phyloP scores from a whole-genome alignment of 1,139 yeast genomes.

The Saccharomyces hybrid region DNA sequence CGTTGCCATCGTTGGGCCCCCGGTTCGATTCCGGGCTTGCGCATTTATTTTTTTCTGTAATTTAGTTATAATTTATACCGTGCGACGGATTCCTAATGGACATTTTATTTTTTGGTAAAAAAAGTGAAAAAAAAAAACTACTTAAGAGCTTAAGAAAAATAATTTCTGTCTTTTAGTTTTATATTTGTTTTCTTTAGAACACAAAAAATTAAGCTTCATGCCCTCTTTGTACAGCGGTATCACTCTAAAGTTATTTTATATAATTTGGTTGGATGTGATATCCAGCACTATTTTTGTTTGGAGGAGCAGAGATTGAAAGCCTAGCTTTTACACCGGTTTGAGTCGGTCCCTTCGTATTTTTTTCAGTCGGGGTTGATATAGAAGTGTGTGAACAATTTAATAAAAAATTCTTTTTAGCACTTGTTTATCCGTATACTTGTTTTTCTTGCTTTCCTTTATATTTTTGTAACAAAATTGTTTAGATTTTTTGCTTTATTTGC shows the following conservation, averaged over 20 bases:
- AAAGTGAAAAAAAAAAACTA: no score
- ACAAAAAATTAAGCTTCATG: not conserved
- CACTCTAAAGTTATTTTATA: not conserved
- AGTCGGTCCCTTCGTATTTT: conserved; percentile 17
- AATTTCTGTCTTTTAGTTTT: no score
- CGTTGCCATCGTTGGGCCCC: conserved; percentile 1
- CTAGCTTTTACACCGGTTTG: conserved; percentile 19
- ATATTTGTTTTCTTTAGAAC: not conserved
- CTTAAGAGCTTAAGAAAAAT: no score
- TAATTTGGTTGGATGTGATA: not conserved
- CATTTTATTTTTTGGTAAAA: not conserved
- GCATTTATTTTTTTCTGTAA: not conserved
- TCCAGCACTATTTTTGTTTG: not conserved
- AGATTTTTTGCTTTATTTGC: not conserved
- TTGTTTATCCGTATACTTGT: not conserved
- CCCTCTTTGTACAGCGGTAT: not conserved
- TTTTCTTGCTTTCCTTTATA: not conserved
- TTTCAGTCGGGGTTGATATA: conserved; percentile 21
- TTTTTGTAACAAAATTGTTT: no score
- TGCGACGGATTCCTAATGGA: no score
- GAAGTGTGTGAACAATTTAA: conserved; percentile 24
- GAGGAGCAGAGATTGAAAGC: conserved; percentile 5
- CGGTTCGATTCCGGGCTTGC: conserved; percentile 1
- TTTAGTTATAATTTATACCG: no score
- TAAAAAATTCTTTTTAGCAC: not conserved